phyloP scores from a whole-genome alignment of 352 stramenopile genomes.

The Pythium phragmitis region DNA sequence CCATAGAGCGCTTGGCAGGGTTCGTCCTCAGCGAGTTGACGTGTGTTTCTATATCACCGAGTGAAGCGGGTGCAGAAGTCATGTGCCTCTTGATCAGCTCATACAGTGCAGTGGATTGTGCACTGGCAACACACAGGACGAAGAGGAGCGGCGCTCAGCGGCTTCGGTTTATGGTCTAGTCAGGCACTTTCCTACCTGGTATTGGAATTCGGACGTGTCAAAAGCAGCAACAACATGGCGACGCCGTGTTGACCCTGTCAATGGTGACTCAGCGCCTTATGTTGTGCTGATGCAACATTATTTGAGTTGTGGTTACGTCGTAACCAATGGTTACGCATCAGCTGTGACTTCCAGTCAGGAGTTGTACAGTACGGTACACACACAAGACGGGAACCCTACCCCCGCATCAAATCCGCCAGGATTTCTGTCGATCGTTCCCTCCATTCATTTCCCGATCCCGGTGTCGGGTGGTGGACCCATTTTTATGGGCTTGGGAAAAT shows the following conservation, averaged over 20 bases:
- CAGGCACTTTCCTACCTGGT: background rate
- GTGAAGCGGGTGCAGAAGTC: too few species aligned
- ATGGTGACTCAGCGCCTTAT: background rate
- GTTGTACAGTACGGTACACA: background rate
- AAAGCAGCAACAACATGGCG: constrained; percentile 14
- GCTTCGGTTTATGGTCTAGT: too few species aligned
- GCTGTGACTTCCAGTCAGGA: background rate
- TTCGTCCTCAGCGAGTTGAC: too few species aligned
- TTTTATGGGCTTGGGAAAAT: constrained; percentile 1
- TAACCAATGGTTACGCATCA: background rate
- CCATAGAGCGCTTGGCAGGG: too few species aligned
- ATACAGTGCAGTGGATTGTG: too few species aligned
- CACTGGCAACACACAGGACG: too few species aligned
- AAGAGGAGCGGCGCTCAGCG: too few species aligned
- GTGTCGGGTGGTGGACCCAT: constrained; percentile 21
- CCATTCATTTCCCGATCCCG: constrained; percentile 24
- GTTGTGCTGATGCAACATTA: constrained; percentile 18
- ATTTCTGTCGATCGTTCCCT: constrained; percentile 7
- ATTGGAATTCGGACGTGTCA: background rate
- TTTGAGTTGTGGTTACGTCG: constrained; percentile 7
- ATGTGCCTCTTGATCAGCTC: too few species aligned
- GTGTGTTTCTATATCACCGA: too few species aligned
- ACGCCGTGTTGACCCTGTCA: background rate
- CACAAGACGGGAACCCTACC: constrained; percentile 21
- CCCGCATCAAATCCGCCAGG: constrained; percentile 14